These are phyloP conservation scores for Thymus quinquecostatus DNA, from an alignment of 257 asterid genomes.

Conservation along the genomic window DNA sequence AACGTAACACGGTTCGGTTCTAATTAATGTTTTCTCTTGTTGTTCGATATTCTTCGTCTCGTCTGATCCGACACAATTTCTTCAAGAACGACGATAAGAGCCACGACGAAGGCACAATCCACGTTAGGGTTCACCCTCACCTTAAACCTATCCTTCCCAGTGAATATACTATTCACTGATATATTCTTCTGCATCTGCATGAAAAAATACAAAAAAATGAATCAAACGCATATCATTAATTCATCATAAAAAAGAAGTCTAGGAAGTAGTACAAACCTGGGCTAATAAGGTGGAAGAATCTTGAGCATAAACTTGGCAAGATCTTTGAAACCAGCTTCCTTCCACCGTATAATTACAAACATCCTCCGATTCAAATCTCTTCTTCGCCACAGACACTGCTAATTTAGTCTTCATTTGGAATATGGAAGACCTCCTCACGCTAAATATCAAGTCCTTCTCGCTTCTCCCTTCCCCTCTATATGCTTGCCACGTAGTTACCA, in stretches of 20 bases:
- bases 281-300: constrained; percentile 44
- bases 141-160: constrained; percentile 55
- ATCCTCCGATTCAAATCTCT: constrained; percentile 31
- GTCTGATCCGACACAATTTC: constrained; percentile 42
- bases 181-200: constrained; percentile 63
- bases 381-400: constrained; percentile 44
- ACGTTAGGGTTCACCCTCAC: constrained; percentile 63
- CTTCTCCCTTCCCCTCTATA: constrained; percentile 31
- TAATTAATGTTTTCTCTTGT: background rate
- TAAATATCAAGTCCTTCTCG: constrained; percentile 38
- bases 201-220: background rate
- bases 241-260: no score
- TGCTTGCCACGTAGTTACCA: constrained; percentile 42
- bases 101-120: constrained; percentile 71
- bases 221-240: background rate
- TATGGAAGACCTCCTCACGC: constrained; percentile 38
- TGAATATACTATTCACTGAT: constrained; percentile 42
- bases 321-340: constrained; percentile 38
- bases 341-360: constrained; percentile 42
- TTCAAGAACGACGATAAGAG: constrained; percentile 63
- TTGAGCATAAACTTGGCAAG: constrained; percentile 40
- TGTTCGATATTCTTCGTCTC: background rate
- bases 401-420: constrained; percentile 42
- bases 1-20: no score
- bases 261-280: constrained; percentile 31